A percentile compares a stretch with the other conserved stretches of the same genome.
Conservation (phyloP, 2,329 filamentous ascomycete genomes). For the Pseudocercospora cruenta region DNA sequence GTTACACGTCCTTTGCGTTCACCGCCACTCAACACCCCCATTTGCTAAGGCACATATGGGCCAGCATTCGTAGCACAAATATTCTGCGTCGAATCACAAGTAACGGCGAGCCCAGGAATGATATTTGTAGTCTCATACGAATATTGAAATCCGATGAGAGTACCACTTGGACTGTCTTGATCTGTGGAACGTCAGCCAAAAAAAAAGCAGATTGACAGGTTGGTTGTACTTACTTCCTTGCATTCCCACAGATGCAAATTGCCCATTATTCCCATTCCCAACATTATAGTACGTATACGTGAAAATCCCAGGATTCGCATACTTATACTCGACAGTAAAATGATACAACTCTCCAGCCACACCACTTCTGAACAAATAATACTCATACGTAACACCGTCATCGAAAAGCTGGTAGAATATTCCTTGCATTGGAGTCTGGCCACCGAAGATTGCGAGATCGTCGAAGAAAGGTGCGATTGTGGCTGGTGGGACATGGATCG, state of each 20-base stretch:
- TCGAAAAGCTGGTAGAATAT: conserved; percentile 39
- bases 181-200: background rate
- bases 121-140: conserved; percentile 21
- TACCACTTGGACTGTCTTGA: background rate
- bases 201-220: too few species aligned
- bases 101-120: conserved; percentile 30
- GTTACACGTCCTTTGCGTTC: background rate
- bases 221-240: conserved; percentile 40
- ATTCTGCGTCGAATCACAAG: conserved; percentile 31
- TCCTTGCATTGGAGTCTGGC: conserved; percentile 29
- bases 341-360: conserved; percentile 32
- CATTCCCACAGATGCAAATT: conserved; percentile 32
- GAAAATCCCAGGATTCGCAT: conserved; percentile 34
- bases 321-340: conserved; percentile 38
- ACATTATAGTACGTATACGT: conserved; percentile 36
- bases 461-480: conserved; percentile 39
- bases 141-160: conserved; percentile 24
- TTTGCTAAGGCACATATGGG: background rate
- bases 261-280: conserved; percentile 29
- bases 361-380: conserved; percentile 31
- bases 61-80: conserved; percentile 21
- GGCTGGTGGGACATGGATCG: conserved; percentile 31
- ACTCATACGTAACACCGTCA: conserved; percentile 37
- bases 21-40: too few species aligned
- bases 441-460: conserved; percentile 36